Evolutionary conservation across 169 alveolate genomes (phyloP).

Genomic region (Plasmodium gaboni): DNA sequence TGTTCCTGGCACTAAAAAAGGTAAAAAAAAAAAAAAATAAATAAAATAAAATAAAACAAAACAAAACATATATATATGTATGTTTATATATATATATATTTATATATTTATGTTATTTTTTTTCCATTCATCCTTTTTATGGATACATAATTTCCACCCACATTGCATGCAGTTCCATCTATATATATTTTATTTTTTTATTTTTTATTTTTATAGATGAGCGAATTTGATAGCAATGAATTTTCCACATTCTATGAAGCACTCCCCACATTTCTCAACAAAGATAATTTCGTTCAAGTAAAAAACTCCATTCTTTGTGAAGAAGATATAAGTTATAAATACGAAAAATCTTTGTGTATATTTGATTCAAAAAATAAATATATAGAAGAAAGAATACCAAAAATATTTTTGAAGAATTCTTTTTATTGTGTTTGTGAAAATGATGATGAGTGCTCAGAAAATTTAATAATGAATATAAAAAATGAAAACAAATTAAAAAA

Average conservation of each 20-base stretch:
- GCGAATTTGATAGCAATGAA: conserved; percentile 36
- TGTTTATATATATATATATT: not conserved
- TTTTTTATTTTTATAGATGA: conserved; percentile 12
- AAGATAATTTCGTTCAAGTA: conserved; percentile 6
- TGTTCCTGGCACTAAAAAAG: conserved; percentile 79
- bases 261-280: conserved; percentile 18
- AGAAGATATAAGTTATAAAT: conserved; percentile 12
- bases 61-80: too few species aligned
- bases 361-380: conserved; percentile 60
- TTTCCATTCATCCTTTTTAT: not conserved
- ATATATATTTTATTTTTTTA: not conserved
- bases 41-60: too few species aligned
- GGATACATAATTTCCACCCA: too few species aligned
- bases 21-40: conserved; percentile 12
- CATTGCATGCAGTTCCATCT: too few species aligned
- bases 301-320: conserved; percentile 14
- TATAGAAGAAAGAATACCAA: conserved; percentile 50
- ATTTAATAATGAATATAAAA: conserved; percentile 39
- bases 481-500: conserved; percentile 71
- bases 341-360: conserved; percentile 49
- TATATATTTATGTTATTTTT: not conserved
- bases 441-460: conserved; percentile 64
- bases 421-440: conserved; percentile 63
- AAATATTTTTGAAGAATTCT: conserved; percentile 15
- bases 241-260: conserved; percentile 10